phyloP scores from a whole-genome alignment of 2,329 filamentous ascomycete genomes.

The Teratosphaeria epicoccoides region DNA sequence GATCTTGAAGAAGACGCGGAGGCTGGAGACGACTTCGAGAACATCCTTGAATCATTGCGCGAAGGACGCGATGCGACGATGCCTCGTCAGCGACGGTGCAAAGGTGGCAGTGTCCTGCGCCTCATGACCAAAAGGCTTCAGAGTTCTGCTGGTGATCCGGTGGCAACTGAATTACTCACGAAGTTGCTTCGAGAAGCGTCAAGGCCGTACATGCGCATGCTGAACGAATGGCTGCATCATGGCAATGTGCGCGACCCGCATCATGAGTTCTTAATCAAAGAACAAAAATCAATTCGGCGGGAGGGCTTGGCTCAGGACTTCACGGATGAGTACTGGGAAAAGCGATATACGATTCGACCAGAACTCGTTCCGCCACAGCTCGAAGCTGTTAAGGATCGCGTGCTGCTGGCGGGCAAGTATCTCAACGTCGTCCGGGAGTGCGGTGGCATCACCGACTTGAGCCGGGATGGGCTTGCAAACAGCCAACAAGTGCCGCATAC shows the following conservation, averaged over 20 bases:
- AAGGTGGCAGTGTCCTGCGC: slow-evolving; percentile 89
- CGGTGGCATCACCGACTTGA: slow-evolving; percentile 65
- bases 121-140: slow-evolving; percentile 75
- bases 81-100: slow-evolving; percentile 82
- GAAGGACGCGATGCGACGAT: slow-evolving; percentile 79
- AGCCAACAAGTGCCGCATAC: slow-evolving; percentile 82
- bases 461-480: slow-evolving; percentile 54
- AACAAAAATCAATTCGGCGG: slow-evolving; percentile 86
- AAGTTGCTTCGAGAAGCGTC: slow-evolving; percentile 78
- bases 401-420: slow-evolving; percentile 91
- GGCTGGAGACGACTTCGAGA: slow-evolving; percentile 72
- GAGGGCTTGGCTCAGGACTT: slow-evolving; percentile 92
- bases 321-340: slow-evolving; percentile 98
- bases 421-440: slow-evolving; percentile 96
- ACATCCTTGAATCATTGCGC: slow-evolving; percentile 79
- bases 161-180: slow-evolving; percentile 70
- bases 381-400: slow-evolving; percentile 83
- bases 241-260: slow-evolving; percentile 92
- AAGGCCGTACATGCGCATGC: slow-evolving; percentile 91
- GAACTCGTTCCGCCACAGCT: slow-evolving; percentile 86
- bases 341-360: slow-evolving; percentile 87
- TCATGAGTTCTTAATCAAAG: slow-evolving; percentile 86
- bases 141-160: slow-evolving; percentile 86
- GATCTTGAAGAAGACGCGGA: slow-evolving; percentile 52
- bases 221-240: slow-evolving; percentile 97